Base-by-base conservation (phyloP, 257 asterid species). In the Nicotiana paniculata region DNA sequence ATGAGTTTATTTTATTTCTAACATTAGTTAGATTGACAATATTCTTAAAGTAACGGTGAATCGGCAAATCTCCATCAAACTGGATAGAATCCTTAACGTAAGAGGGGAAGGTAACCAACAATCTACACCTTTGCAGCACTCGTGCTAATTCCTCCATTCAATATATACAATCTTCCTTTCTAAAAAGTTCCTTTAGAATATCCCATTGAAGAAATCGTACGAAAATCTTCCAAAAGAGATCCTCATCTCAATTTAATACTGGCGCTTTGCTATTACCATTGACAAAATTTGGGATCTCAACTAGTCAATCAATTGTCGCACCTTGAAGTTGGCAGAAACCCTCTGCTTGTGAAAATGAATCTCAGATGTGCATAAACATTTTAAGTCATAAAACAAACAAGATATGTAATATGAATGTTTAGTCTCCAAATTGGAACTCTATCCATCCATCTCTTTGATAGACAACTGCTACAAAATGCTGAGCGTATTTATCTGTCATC, bases 181-280 rank as follows among this genome's bases (percentile, higher is more conserved):
- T 68, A 3, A 11, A 37, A 37, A 37, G 15, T 18, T 32, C 6
- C 37, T 15, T 66, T 6, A 10, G 6, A 2, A 43, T 43, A 0
- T 46, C 9, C 3, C 46, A 24, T 43, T 3, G 4, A 24, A 72
- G 1, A 72, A 46, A 6, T 69, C 35, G 37, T 46, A 43, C 58
- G 6, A 43, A 30, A 72, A 43, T 72, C 78, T 11, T 1, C 7
- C 32, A 11, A 21, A 21, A 46, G 43, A 3, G 18, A 24, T 24
- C 13, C 13, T 46, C 59, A 24, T 72, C 59, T 46, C 59, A 46
- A 81, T 67, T 81, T 12, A 57, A 67, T 81, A 77, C 18, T 51
- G 69, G 53, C 46, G 67, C 4, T 77, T 39, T 75, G 84, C 37
- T 75, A 37, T 83, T 43, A 68, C 33, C 63, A 15, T 77, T 48